Evolutionary conservation across 2,329 filamentous ascomycete genomes (phyloP).

Genomic region (Parafenestella ontariensis): DNA sequence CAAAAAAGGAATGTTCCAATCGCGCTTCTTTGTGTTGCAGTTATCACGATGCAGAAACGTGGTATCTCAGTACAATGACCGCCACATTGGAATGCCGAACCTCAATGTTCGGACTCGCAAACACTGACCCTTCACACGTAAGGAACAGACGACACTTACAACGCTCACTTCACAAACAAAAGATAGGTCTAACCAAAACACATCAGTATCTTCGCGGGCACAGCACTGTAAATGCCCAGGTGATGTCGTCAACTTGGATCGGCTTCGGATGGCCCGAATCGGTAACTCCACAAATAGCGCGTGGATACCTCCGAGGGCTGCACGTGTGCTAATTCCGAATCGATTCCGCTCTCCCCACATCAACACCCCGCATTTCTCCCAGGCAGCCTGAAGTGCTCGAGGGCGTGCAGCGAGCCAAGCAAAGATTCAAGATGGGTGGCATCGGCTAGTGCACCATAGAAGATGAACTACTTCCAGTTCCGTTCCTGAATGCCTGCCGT

Average conservation of each 20-base stretch:
- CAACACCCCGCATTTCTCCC: conserved; percentile 5
- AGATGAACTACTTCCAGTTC: background rate
- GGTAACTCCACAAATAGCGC: background rate
- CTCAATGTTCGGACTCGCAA: background rate
- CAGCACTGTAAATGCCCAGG: background rate
- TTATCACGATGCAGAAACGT: background rate
- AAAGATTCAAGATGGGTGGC: background rate
- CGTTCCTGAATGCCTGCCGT: background rate
- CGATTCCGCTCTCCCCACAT: background rate
- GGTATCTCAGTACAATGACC: background rate
- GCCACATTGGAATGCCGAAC: background rate
- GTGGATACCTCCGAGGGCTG: too few relatives aligned
- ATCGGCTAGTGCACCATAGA: conserved; percentile 20
- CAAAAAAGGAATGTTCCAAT: background rate
- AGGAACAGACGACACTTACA: background rate
- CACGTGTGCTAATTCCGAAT: conserved; percentile 1
- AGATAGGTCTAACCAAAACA: background rate
- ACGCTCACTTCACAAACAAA: background rate
- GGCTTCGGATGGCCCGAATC: background rate
- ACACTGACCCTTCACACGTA: background rate
- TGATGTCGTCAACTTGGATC: background rate
- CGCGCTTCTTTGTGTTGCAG: background rate
- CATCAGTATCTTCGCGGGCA: background rate
- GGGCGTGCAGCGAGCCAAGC: background rate
- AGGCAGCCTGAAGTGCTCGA: background rate